These are phyloP conservation scores for Ceratocystis eucalypticola DNA, from an alignment of 2,329 filamentous ascomycete species.

Conservation along the genomic window DNA sequence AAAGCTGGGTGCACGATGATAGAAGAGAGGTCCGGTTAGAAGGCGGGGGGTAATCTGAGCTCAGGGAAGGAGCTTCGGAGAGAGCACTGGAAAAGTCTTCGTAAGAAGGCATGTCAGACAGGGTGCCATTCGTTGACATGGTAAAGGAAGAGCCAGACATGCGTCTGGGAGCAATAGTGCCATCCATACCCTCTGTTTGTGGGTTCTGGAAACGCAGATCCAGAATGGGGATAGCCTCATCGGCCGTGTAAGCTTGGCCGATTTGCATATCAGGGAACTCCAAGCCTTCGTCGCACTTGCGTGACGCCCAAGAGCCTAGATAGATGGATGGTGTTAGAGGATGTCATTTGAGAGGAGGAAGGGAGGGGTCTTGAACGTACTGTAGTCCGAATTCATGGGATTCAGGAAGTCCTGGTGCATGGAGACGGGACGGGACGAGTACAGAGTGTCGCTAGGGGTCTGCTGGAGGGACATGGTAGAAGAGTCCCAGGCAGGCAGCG, in stretches of 20 bases:
- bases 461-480: slow-evolving; percentile 39
- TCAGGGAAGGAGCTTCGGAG: slow-evolving; percentile 54
- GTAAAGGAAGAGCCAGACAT: slow-evolving; percentile 64
- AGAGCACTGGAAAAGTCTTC: slow-evolving; percentile 55
- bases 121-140: slow-evolving; percentile 50
- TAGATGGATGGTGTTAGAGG: slow-evolving; percentile 1
- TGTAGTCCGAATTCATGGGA: slow-evolving; percentile 35
- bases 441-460: slow-evolving; percentile 37
- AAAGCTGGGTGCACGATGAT: slow-evolving; percentile 51
- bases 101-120: slow-evolving; percentile 57
- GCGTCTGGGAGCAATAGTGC: slow-evolving; percentile 31
- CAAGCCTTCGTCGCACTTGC: slow-evolving; percentile 43
- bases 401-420: slow-evolving; percentile 44
- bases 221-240: slow-evolving; percentile 49
- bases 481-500: slow-evolving; percentile 44
- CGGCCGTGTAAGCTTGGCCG: slow-evolving; percentile 48
- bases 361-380: slow-evolving; percentile 28
- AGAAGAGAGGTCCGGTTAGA: slow-evolving; percentile 58
- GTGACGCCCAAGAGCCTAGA: slow-evolving; percentile 10
- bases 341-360: neutral
- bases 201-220: slow-evolving; percentile 41
- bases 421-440: slow-evolving; percentile 39
- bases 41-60: slow-evolving; percentile 51
- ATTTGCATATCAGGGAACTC: slow-evolving; percentile 46
- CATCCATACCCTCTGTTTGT: slow-evolving; percentile 39